phyloP scores from a whole-genome alignment of 148 eudicot genomes.

The Fagopyrum tataricum region DNA sequence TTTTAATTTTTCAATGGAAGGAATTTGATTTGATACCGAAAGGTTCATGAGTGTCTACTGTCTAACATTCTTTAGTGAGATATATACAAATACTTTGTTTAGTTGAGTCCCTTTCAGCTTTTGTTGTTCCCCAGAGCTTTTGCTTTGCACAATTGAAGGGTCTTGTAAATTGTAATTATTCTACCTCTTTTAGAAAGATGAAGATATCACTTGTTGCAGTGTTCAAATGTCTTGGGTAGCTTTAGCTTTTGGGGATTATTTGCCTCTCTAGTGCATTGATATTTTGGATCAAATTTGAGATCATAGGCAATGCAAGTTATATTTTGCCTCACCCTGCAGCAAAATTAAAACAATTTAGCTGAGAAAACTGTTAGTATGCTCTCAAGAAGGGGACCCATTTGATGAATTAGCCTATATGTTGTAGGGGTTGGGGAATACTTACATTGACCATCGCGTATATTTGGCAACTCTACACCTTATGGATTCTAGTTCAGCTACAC shows the following conservation, averaged over 20 bases:
- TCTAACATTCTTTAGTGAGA: slow-evolving; percentile 8
- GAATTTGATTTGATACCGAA: slow-evolving; percentile 14
- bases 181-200: slow-evolving; percentile 2
- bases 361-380: not conserved
- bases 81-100: not conserved
- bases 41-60: not conserved
- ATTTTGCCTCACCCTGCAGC: not conserved
- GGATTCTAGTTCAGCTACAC: slow-evolving; percentile 97
- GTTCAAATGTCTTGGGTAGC: not conserved
- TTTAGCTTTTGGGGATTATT: not conserved
- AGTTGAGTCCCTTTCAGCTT: slow-evolving; percentile 19
- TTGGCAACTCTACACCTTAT: slow-evolving; percentile 97
- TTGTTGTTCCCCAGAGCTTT: slow-evolving; percentile 21
- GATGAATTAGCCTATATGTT: not conserved
- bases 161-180: slow-evolving; percentile 21
- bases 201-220: not conserved
- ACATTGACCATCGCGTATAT: slow-evolving; percentile 77
- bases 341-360: not conserved
- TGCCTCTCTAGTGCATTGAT: not conserved
- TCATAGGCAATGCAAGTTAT: not conserved
- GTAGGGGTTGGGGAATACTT: slow-evolving; percentile 97
- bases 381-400: not conserved
- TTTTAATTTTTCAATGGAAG: not conserved
- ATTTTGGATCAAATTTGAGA: not conserved
- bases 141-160: slow-evolving; percentile 19